Percentiles rank a stretch among this genome's conserved stretches.
Evolutionary conservation across 805 yeast genomes (phyloP).

Genomic region (Zygosaccharomyces bisporus): DNA sequence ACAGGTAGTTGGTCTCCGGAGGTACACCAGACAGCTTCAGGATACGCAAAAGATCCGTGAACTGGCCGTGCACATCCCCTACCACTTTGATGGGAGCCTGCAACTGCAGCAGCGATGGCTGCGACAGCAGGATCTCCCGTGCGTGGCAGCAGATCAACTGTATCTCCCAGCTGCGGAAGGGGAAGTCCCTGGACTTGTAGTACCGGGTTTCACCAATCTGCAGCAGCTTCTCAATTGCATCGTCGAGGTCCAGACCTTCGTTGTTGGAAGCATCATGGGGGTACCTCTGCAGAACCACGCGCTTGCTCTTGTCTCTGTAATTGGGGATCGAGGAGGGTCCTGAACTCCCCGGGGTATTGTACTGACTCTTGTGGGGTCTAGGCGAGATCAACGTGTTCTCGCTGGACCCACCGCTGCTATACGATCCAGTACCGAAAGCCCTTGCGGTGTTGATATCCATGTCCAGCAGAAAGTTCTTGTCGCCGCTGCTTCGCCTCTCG

Average conservation of each 20-base stretch:
- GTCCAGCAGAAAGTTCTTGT: slow-evolving; percentile 21
- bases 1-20: slow-evolving; percentile 85
- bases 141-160: slow-evolving; percentile 55
- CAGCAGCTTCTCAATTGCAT: slow-evolving; percentile 57
- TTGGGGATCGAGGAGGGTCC: slow-evolving; percentile 19
- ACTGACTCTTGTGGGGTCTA: slow-evolving; percentile 4
- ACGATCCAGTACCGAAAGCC: slow-evolving; percentile 24
- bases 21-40: slow-evolving; percentile 96
- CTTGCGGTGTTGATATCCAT: slow-evolving; percentile 36
- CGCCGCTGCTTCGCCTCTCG: slow-evolving; percentile 17
- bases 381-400: slow-evolving; percentile 14
- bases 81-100: slow-evolving; percentile 80
- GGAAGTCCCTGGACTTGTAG: slow-evolving; percentile 40
- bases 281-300: slow-evolving; percentile 29
- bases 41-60: slow-evolving; percentile 81
- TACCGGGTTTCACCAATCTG: slow-evolving; percentile 46
- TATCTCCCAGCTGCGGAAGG: slow-evolving; percentile 50
- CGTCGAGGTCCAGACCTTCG: slow-evolving; percentile 50
- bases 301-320: slow-evolving; percentile 14
- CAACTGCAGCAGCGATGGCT: slow-evolving; percentile 60
- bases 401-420: slow-evolving; percentile 14
- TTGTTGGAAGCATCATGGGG: slow-evolving; percentile 29
- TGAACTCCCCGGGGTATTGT: slow-evolving; percentile 2
- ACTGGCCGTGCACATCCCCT: slow-evolving; percentile 97
- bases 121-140: slow-evolving; percentile 56